These are phyloP conservation scores for Lycium barbarum DNA, from an alignment of 257 asterid species.

Conservation along the genomic window DNA sequence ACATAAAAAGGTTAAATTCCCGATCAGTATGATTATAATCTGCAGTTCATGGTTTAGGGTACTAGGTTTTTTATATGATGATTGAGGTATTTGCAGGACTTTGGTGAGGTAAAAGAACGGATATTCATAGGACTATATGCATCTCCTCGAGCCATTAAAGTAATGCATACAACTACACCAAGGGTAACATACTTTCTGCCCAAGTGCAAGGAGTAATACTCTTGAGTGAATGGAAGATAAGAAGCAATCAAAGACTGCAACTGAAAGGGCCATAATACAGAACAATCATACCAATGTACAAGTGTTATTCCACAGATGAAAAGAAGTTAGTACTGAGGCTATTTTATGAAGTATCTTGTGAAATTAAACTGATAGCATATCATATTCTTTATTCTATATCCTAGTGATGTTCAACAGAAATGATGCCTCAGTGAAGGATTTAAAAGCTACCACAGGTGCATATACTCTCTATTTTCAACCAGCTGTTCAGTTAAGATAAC, in stretches of 20 bases:
- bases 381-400: background rate
- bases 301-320: background rate
- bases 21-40: slow-evolving; percentile 7
- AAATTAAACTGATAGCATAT: background rate
- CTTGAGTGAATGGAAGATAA: background rate
- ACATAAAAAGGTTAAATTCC: background rate
- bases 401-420: background rate
- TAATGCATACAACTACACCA: background rate
- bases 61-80: background rate
- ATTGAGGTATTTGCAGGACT: slow-evolving; percentile 12
- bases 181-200: background rate
- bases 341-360: background rate
- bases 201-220: background rate
- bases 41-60: background rate
- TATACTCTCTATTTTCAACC: background rate
- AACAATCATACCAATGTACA: background rate
- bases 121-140: background rate
- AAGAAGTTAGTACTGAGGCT: slow-evolving; percentile 8
- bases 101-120: background rate
- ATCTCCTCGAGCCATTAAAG: background rate
- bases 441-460: background rate
- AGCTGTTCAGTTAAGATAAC: background rate
- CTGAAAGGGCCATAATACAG: background rate
- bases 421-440: background rate
- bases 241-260: background rate